Conservation (phyloP, 495 filamentous ascomycete genomes). For the Penicillium macrosclerotiorum region DNA sequence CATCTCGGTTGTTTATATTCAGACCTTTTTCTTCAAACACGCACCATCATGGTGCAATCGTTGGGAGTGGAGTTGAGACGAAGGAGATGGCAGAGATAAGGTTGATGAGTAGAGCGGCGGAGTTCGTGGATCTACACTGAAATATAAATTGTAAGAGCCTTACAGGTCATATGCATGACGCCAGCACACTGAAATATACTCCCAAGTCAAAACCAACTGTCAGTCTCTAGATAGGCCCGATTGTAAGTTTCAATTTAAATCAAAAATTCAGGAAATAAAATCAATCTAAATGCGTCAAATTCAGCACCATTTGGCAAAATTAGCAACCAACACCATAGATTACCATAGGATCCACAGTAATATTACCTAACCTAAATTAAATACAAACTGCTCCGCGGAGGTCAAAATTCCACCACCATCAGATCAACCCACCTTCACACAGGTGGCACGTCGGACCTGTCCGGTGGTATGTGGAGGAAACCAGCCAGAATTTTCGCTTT, state of each 20-base stretch:
- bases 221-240: too few species aligned
- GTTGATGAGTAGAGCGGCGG: not conserved
- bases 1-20: constrained; percentile 5
- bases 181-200: not conserved
- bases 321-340: not conserved
- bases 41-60: not conserved
- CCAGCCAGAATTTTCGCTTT: constrained; percentile 8
- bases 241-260: too few species aligned
- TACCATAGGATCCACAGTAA: constrained; percentile 6
- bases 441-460: not conserved
- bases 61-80: not conserved
- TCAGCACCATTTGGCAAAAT: not conserved
- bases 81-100: not conserved
- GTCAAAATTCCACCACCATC: constrained; percentile 3
- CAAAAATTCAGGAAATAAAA: too few species aligned
- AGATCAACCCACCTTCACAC: not conserved
- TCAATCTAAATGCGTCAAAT: too few species aligned
- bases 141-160: constrained; percentile 8
- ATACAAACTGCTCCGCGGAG: constrained; percentile 12
- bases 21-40: not conserved
- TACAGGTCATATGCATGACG: too few species aligned
- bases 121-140: not conserved
- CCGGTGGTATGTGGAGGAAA: constrained; percentile 27
- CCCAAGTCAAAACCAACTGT: not conserved
- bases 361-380: constrained; percentile 15